Base-by-base conservation (phyloP, 495 filamentous ascomycete genomes). In the Aspergillus biplanus region DNA sequence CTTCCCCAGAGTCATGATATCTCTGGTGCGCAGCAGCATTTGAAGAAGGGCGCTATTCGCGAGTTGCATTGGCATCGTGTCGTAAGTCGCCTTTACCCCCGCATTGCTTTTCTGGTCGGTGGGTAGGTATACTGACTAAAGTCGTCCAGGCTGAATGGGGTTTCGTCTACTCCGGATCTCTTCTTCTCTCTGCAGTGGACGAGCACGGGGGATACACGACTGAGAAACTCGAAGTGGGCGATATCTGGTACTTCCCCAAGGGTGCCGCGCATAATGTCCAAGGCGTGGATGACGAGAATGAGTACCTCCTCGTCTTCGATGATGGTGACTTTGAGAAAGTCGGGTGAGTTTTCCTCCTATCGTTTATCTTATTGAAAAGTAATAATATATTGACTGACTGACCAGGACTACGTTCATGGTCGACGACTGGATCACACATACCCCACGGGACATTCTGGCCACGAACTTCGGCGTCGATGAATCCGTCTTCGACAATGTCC, bases 231-330 rank as follows among this genome's bases (percentile, higher is more conserved):
- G 75, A 82, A 13, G 79, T 76, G 15, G 87, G 87, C 8, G 87
- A 89, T 60, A 82, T 88, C 50, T 90, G 86, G 87, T 87, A 88
- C 70, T 88, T 89, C 66, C 86, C 87, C 37, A 87, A 87, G 65
- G 87, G 87, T 31, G 74, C 80, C 9, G 85, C 84, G 1, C 86
- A 90, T 61, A 86, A 86, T 0, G 78, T 89, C 1, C 81, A 82
- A 49, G 79, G 78, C 13, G 74, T 89, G 2, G 82, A 80, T 2
- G 85, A 89, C 7, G 80, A 87, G 67, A 88, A 86, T 65, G 87
- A 90, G 66, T 89, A 86, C 61, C 81, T 90, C 5, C 78, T 89
- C 12, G 82, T 83, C 42, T 89, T 89, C 65, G 87, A 90, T 62
- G 87, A 90, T 59, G 85, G 85, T 31, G 72, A 80, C 59, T 79